Percentiles rank a stretch among this genome's conserved stretches.
phyloP scores from a whole-genome alignment of 306 rosid genomes.

The Astragalus membranaceus region DNA sequence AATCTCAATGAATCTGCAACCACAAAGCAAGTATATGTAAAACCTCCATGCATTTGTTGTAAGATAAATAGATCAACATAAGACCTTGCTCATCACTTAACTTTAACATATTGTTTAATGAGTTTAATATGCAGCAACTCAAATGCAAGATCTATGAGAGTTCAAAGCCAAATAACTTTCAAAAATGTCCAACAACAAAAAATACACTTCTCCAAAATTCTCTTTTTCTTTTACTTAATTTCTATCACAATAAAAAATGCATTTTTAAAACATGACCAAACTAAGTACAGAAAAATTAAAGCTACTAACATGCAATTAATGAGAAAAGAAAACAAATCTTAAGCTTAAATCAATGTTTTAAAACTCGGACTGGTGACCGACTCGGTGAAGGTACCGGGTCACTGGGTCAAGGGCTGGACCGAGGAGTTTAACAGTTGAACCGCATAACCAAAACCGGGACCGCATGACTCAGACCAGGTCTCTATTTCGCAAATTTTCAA shows the following conservation, averaged over 20 bases:
- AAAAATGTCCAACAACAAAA: too few relatives aligned
- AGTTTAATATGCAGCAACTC: not conserved
- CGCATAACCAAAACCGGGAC: too few relatives aligned
- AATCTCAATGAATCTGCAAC: constrained; percentile 87
- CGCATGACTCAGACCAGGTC: too few relatives aligned
- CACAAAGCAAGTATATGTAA: constrained; percentile 22
- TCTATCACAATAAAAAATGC: too few relatives aligned
- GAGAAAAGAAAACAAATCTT: not conserved
- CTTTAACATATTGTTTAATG: not conserved
- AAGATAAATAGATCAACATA: not conserved
- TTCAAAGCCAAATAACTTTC: not conserved
- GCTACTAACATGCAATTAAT: not conserved
- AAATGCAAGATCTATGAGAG: not conserved
- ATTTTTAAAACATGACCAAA: not conserved
- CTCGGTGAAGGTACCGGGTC: too few relatives aligned
- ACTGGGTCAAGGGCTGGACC: too few relatives aligned
- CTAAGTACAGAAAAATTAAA: not conserved
- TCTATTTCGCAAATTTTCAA: too few relatives aligned
- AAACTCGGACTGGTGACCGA: too few relatives aligned
- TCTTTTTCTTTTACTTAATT: not conserved
- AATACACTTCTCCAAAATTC: too few relatives aligned
- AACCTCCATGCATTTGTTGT: constrained; percentile 10
- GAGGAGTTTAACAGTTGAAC: too few relatives aligned
- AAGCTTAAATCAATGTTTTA: too few relatives aligned
- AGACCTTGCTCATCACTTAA: not conserved